These are phyloP conservation scores for Polytolypa hystricis DNA, from an alignment of 2,329 filamentous ascomycete species.

Conservation along the genomic window DNA sequence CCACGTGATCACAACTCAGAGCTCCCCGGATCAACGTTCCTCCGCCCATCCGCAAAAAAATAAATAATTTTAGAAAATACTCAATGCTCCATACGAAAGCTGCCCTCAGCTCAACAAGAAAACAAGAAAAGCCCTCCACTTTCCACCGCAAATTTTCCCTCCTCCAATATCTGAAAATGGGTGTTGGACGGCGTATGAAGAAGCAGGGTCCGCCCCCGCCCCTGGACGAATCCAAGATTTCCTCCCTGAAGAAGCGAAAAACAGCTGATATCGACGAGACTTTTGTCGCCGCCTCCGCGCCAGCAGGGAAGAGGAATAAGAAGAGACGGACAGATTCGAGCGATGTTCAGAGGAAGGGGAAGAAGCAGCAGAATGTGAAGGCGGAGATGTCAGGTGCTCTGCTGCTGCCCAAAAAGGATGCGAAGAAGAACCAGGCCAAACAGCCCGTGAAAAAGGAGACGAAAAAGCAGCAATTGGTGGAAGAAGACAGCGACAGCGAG, in stretches of 20 bases:
- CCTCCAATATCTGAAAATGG: conserved; percentile 58
- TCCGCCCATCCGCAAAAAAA: too few species aligned
- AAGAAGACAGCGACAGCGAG: conserved; percentile 27
- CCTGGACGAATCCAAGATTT: conserved; percentile 60
- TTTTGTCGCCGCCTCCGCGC: conserved; percentile 32
- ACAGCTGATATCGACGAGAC: conserved; percentile 55
- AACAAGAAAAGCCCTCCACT: too few species aligned
- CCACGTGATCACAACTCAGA: too few species aligned
- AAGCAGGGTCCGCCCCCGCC: conserved; percentile 83
- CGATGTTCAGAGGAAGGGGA: conserved; percentile 38
- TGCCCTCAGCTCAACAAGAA: too few species aligned
- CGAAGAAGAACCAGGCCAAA: conserved; percentile 16
- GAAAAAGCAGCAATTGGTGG: conserved; percentile 24
- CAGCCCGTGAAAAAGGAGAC: conserved; percentile 24
- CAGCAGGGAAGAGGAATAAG: conserved; percentile 6
- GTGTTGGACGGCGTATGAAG: conserved; percentile 81
- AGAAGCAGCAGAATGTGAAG: conserved; percentile 48
- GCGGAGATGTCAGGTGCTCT: conserved; percentile 18
- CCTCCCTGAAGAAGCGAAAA: conserved; percentile 66
- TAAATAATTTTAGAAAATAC: too few species aligned
- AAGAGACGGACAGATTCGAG: conserved; percentile 11
- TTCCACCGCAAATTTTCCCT: conserved; percentile 10
- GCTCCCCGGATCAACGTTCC: too few species aligned
- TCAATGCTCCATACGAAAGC: too few species aligned
- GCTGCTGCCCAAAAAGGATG: conserved; percentile 27